Conservation (phyloP, 1,139 yeast genomes). For the Saccharomycopsis hybrid region DNA sequence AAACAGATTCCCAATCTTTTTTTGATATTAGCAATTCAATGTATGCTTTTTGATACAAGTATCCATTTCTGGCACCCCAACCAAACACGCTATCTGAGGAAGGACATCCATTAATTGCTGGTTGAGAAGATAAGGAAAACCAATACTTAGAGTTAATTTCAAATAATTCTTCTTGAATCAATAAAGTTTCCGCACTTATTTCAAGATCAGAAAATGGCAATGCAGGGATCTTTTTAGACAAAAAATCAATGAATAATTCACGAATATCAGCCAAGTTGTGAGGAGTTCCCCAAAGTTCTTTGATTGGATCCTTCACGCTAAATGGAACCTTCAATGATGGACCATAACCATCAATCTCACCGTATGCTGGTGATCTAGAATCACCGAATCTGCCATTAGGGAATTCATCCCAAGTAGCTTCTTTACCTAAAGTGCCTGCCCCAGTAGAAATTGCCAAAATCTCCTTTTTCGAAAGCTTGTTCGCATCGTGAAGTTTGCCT, state of each 20-base stretch:
- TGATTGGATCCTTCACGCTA: constrained; percentile 56
- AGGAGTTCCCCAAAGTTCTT: constrained; percentile 84
- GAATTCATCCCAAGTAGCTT: constrained; percentile 98
- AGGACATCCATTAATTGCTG: constrained; percentile 73
- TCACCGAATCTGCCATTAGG: constrained; percentile 98
- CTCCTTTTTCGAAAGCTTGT: constrained; percentile 40
- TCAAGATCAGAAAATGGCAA: constrained; percentile 92
- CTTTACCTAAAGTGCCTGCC: constrained; percentile 78
- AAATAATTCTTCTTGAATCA: constrained; percentile 86
- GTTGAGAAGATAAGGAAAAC: constrained; percentile 93
- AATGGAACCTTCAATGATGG: constrained; percentile 63
- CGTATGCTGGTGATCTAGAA: constrained; percentile 94
- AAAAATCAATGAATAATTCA: constrained; percentile 62
- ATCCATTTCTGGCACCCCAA: constrained; percentile 91
- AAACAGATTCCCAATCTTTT: constrained; percentile 53
- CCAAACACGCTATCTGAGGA: constrained; percentile 87
- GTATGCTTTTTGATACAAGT: constrained; percentile 88
- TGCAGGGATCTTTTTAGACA: constrained; percentile 67
- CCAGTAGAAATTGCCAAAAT: constrained; percentile 77
- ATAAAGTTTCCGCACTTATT: constrained; percentile 80
- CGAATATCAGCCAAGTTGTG: constrained; percentile 56
- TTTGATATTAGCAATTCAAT: constrained; percentile 79
- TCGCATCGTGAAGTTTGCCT: not conserved
- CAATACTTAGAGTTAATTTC: constrained; percentile 67
- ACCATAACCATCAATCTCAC: constrained; percentile 97